phyloP scores from a whole-genome alignment of 1,139 yeast species.

The Kodamaea sp. region DNA sequence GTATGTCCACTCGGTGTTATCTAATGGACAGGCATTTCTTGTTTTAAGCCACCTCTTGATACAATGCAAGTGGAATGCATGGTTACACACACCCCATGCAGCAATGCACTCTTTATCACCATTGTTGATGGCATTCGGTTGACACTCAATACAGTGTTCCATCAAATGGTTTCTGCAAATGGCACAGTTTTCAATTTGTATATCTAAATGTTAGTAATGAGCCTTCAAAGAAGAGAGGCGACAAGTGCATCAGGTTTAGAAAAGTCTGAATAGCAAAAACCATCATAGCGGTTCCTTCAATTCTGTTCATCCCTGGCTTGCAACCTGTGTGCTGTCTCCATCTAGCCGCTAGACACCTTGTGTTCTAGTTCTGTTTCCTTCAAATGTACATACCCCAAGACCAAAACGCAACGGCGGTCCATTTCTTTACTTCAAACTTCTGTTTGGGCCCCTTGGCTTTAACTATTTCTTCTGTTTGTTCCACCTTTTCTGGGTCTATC shows the following conservation, averaged over 20 bases:
- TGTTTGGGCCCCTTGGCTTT: conserved; percentile 27
- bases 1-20: conserved; percentile 89
- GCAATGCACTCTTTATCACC: conserved; percentile 86
- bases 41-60: conserved; percentile 95
- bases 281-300: too few species aligned
- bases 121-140: conserved; percentile 70
- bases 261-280: too few species aligned
- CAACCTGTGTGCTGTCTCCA: too few species aligned
- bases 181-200: conserved; percentile 95
- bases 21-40: conserved; percentile 97
- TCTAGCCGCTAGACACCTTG: too few species aligned
- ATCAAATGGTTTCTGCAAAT: conserved; percentile 96
- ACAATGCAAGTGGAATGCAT: conserved; percentile 94
- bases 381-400: conserved; percentile 89
- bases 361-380: too few species aligned
- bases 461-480: conserved; percentile 15
- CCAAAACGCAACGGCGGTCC: conserved; percentile 99
- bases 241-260: too few species aligned
- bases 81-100: conserved; percentile 97
- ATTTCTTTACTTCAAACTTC: conserved; percentile 54
- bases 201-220: conserved; percentile 46
- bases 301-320: too few species aligned
- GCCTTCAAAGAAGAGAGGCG: too few species aligned
- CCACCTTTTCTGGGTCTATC: conserved; percentile 13
- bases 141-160: conserved; percentile 99